Conservation (phyloP, 805 yeast species). For the Metschnikowia similis region DNA sequence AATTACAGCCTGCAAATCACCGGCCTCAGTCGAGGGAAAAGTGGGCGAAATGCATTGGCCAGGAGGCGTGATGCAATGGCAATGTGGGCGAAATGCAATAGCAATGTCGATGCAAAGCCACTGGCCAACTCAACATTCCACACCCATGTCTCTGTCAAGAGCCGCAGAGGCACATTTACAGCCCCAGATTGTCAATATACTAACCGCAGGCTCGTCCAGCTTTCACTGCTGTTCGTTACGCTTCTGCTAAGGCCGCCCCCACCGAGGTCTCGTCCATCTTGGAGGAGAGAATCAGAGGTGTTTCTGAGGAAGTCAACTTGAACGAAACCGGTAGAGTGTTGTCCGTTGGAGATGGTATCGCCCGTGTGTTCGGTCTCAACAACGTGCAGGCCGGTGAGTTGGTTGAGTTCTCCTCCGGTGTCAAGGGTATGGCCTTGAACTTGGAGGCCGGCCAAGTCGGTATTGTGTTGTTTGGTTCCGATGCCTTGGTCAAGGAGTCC, state of each 20-base stretch:
- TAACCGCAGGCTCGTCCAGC: constrained; percentile 68
- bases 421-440: constrained; percentile 99
- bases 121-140: too few species aligned
- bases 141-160: too few species aligned
- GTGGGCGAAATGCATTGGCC: too few species aligned
- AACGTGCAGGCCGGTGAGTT: constrained; percentile 99
- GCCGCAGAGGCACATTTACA: too few species aligned
- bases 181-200: constrained; percentile 12
- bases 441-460: constrained; percentile 99
- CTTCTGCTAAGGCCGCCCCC: constrained; percentile 96
- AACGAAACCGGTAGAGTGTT: constrained; percentile 99
- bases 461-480: constrained; percentile 99
- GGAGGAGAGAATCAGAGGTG: constrained; percentile 99
- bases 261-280: constrained; percentile 98
- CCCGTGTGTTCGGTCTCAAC: constrained; percentile 99
- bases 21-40: too few species aligned
- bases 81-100: too few species aligned
- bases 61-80: too few species aligned
- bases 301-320: constrained; percentile 93
- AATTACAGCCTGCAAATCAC: too few species aligned
- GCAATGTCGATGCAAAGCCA: too few species aligned
- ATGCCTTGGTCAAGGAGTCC: constrained; percentile 97
- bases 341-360: constrained; percentile 99
- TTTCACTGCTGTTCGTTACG: constrained; percentile 71
- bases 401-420: constrained; percentile 99